Evolutionary conservation across 257 asterid species (phyloP).

Genomic region (Solanum chmielewskii): DNA sequence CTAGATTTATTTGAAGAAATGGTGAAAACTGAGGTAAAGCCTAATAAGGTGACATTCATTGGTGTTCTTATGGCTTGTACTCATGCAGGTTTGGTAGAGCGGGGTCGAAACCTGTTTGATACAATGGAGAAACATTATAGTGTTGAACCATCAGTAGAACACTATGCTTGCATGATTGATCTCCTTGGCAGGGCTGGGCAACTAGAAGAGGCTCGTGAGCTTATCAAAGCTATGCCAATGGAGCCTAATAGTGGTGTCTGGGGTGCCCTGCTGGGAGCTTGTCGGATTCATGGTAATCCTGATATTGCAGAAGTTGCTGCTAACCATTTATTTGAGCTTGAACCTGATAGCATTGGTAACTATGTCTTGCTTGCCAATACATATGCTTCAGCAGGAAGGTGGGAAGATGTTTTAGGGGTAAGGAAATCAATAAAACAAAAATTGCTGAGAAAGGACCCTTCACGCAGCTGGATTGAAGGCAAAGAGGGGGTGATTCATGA

Average conservation of each 20-base stretch:
- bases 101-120: constrained; percentile 36
- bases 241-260: constrained; percentile 59
- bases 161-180: constrained; percentile 69
- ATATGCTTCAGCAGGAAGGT: constrained; percentile 58
- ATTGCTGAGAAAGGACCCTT: constrained; percentile 52
- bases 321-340: constrained; percentile 44
- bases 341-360: constrained; percentile 58
- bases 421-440: constrained; percentile 38
- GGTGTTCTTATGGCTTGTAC: constrained; percentile 78
- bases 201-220: constrained; percentile 43
- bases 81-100: constrained; percentile 62
- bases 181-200: constrained; percentile 54
- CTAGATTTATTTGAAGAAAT: constrained; percentile 54
- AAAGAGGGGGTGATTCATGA: constrained; percentile 53
- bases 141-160: constrained; percentile 40
- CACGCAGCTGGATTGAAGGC: constrained; percentile 69
- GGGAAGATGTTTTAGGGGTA: constrained; percentile 54
- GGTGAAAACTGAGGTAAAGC: constrained; percentile 44
- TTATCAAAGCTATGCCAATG: constrained; percentile 48
- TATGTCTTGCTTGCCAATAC: constrained; percentile 56
- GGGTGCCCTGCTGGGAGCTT: constrained; percentile 86
- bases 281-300: constrained; percentile 41
- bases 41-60: constrained; percentile 60
- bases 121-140: constrained; percentile 42
- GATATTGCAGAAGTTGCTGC: constrained; percentile 79